Conservation (phyloP, 345 rosid genomes). For the Syzygium oleosum region DNA sequence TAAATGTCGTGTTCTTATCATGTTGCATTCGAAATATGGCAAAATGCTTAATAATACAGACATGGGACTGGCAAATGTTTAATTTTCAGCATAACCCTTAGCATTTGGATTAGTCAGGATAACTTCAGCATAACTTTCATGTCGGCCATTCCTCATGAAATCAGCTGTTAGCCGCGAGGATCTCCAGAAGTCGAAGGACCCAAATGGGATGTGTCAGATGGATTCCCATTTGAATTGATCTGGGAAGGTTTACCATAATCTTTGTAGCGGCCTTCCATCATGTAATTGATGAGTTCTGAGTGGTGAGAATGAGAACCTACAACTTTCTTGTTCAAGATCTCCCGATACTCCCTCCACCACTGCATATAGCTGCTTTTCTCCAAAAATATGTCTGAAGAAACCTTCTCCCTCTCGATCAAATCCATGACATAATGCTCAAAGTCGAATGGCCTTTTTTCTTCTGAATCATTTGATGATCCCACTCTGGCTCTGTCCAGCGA, state of each 20-base stretch:
- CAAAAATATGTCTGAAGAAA: neutral
- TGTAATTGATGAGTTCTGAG: conserved; percentile 23
- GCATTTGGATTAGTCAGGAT: neutral
- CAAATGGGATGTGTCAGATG: no score
- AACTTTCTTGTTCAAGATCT: neutral
- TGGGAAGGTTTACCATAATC: neutral
- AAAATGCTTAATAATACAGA: neutral
- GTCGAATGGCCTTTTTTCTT: no score
- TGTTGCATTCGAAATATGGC: neutral
- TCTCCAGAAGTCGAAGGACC: neutral
- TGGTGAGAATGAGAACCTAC: neutral
- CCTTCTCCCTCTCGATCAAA: neutral
- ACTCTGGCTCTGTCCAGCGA: neutral
- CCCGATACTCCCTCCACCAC: neutral
- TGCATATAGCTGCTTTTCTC: neutral
- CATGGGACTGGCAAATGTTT: neutral
- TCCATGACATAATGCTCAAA: neutral
- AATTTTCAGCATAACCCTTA: no score
- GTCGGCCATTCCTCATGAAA: neutral
- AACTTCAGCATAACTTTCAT: neutral
- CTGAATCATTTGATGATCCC: neutral
- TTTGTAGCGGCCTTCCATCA: conserved; percentile 18
- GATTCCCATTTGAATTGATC: no score
- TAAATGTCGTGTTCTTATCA: neutral
- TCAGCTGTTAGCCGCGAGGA: neutral